Percentiles rank a stretch among this genome's conserved stretches.
phyloP scores from a whole-genome alignment of 164 flowering plant species.

The Chloranthus sessilifolius region DNA sequence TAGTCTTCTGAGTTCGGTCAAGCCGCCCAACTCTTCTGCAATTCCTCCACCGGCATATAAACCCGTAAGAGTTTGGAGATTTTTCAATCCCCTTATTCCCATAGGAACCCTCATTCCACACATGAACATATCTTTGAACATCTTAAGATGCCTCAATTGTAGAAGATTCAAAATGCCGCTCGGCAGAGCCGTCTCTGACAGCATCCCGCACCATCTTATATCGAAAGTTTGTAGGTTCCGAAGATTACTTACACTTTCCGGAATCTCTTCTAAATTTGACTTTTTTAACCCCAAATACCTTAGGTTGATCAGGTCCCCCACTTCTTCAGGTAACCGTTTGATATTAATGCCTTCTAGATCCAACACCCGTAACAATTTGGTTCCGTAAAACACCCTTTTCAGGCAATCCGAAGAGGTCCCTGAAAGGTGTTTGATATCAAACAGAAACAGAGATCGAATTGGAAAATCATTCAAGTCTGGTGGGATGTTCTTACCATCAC shows the following conservation, averaged over 20 bases:
- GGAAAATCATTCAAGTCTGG: conserved; percentile 8
- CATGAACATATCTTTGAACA: conserved; percentile 3
- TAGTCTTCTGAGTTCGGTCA: conserved; percentile 2
- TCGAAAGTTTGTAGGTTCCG: conserved; percentile 13
- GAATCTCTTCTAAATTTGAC: conserved; percentile 6
- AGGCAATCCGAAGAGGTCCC: conserved; percentile 11
- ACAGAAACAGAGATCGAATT: conserved; percentile 17
- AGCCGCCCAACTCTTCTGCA: not conserved
- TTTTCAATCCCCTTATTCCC: not conserved
- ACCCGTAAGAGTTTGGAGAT: conserved; percentile 6
- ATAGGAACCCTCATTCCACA: not conserved
- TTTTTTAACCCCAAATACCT: conserved; percentile 11
- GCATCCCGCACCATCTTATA: conserved; percentile 7
- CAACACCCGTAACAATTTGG: conserved; percentile 12
- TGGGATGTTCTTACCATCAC: conserved; percentile 10
- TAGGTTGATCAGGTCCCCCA: conserved; percentile 12
- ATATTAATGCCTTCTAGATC: conserved; percentile 2
- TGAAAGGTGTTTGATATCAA: conserved; percentile 10
- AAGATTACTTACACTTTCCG: conserved; percentile 1
- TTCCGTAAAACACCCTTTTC: conserved; percentile 2
- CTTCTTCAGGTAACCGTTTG: conserved; percentile 8
- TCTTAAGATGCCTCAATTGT: conserved; percentile 8
- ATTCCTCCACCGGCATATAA: not conserved
- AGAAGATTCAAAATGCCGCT: not conserved
- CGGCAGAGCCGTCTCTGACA: not conserved